A percentile compares a stretch with the other conserved stretches of the same genome.
Conservation (phyloP, 139 green algal species). For the Gonium pectorale region DNA sequence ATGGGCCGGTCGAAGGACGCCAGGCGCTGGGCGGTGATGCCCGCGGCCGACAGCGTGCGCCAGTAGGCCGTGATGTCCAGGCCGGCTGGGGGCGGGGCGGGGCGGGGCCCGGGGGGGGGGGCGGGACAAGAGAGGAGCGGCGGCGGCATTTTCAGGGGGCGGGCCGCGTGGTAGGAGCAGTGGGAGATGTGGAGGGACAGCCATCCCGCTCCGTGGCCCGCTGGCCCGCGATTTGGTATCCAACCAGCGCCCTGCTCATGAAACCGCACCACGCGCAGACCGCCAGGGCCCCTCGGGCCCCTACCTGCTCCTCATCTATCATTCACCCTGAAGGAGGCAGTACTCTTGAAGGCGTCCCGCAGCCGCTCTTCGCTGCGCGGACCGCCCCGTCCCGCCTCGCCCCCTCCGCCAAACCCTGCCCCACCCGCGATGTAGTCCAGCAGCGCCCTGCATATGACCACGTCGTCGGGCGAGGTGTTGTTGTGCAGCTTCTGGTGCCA, state of each 20-base stretch:
- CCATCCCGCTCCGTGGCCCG: too few species aligned
- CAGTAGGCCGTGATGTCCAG: slow-evolving; percentile 60
- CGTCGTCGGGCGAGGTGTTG: slow-evolving; percentile 85
- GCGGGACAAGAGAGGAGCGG: background rate
- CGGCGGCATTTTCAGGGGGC: too few species aligned
- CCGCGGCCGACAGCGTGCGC: slow-evolving; percentile 40
- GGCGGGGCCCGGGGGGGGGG: background rate
- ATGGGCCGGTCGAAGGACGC: slow-evolving; percentile 68
- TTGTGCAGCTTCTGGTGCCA: slow-evolving; percentile 94
- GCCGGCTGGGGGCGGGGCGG: background rate
- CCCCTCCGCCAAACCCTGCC: background rate
- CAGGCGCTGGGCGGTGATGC: slow-evolving; percentile 71
- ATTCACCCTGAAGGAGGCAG: too few species aligned
- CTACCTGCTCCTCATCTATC: too few species aligned
- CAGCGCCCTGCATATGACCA: slow-evolving; percentile 81
- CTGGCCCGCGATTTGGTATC: too few species aligned
- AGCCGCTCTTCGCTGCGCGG: too few species aligned
- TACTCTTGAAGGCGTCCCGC: too few species aligned
- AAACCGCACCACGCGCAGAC: too few species aligned
- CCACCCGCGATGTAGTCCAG: slow-evolving; percentile 42
- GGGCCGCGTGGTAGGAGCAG: too few species aligned
- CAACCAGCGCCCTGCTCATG: too few species aligned
- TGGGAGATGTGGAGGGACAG: too few species aligned
- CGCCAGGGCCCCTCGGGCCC: too few species aligned
- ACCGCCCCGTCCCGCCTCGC: background rate